Base-by-base conservation (phyloP, 352 stramenopile genomes). In the Globisporangium mamillatum region DNA sequence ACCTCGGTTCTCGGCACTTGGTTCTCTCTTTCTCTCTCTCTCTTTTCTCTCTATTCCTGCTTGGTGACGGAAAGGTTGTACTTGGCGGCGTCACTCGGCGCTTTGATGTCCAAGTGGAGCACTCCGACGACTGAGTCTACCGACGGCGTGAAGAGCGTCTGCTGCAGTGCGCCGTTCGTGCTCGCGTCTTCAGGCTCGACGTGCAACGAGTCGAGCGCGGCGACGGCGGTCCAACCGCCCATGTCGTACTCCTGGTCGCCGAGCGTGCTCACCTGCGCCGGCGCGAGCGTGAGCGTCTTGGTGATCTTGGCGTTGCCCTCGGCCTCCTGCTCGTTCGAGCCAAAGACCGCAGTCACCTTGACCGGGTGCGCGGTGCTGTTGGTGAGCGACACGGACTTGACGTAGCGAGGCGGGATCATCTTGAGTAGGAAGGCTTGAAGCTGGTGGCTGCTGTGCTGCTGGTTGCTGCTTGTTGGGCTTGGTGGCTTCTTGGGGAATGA, bases 171-270 rank as follows among this genome's bases (percentile, higher is more conserved):
- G 16, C 68, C 70, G 12, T 69, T 36, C 27, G 56, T 44, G 20
- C 29, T 71, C 16, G 71, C 71, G 4, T 56, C 74, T 1, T 64
- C 71, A 32, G 81, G 70, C 61, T 88, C 75, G 6, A 91, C 85
- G 34, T 91, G 68, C 14, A 95, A 58, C 44, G 81, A 80, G 60
- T 76, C 73, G 20, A 95, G 70, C 57, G 84, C 75, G 8, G 85
- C 86, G 38, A 86, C 73, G 4, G 82, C 84, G 54, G 76, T 91
- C 82, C 81, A 93, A 41, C 76, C 74, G 64, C 77, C 87, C 87
- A 95, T 95, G 76, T 95, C 77, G 76, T 89, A 93, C 72, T 85
- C 75, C 64, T 89, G 78, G 65, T 91, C 85, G 38, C 78, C 74
- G 46, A 93, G 70, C 27, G 44, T 78, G 5, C 63, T 66, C 34